A percentile compares a stretch with the other conserved stretches of the same genome.
phyloP scores from a whole-genome alignment of 345 rosid species.

The Salix brachista region DNA sequence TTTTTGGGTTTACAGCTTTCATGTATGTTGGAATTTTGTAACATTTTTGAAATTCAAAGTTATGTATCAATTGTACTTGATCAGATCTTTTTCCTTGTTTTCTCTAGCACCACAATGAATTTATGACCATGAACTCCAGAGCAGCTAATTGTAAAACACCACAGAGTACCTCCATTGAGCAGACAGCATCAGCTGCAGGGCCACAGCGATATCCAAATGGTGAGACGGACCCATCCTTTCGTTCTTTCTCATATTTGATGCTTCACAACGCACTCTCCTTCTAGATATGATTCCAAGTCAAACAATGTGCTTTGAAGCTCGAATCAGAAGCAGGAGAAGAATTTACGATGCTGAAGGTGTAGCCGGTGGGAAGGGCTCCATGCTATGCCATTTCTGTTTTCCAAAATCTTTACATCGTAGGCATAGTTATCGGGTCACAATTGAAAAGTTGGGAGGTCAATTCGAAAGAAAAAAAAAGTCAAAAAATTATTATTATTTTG shows the following conservation, averaged over 20 bases:
- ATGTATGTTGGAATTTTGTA: neutral
- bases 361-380: neutral
- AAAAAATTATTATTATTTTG: too few relatives aligned
- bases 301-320: neutral
- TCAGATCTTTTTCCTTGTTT: neutral
- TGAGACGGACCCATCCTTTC: neutral
- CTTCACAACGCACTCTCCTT: neutral
- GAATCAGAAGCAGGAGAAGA: neutral
- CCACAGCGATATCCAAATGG: neutral
- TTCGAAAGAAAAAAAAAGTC: too few relatives aligned
- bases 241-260: neutral
- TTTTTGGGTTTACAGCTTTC: neutral
- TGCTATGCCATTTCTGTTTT: too few relatives aligned
- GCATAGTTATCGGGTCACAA: too few relatives aligned
- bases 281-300: too few relatives aligned
- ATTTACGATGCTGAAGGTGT: neutral
- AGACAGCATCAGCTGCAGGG: neutral
- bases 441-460: too few relatives aligned
- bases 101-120: too few relatives aligned
- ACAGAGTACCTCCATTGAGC: neutral
- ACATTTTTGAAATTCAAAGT: neutral
- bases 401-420: too few relatives aligned
- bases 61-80: neutral
- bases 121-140: neutral
- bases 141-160: neutral